These are phyloP conservation scores for Emmonsiellopsis sp. DNA, from an alignment of 2,329 filamentous ascomycete genomes.

Conservation along the genomic window DNA sequence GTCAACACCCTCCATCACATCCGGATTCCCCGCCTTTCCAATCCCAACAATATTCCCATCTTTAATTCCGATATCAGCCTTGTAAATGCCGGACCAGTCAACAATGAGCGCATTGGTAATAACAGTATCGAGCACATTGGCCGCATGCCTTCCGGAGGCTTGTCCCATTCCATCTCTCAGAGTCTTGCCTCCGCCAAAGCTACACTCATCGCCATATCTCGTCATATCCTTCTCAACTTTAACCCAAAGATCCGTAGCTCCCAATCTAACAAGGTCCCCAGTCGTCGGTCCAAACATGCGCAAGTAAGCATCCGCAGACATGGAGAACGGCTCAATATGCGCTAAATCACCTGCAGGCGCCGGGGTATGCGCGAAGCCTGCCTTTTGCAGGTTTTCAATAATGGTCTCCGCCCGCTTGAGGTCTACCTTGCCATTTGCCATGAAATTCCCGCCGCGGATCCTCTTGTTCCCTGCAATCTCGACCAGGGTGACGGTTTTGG, in stretches of 20 bases:
- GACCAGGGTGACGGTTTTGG: slow-evolving; percentile 80
- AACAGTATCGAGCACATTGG: slow-evolving; percentile 70
- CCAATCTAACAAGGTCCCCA: slow-evolving; percentile 74
- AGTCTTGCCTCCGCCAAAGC: slow-evolving; percentile 91
- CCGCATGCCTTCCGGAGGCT: slow-evolving; percentile 64
- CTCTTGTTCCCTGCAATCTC: slow-evolving; percentile 74
- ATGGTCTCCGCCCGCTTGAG: slow-evolving; percentile 55
- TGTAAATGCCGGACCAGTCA: slow-evolving; percentile 89
- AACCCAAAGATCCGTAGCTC: slow-evolving; percentile 81
- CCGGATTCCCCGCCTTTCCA: slow-evolving; percentile 93
- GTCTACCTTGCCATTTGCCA: slow-evolving; percentile 68
- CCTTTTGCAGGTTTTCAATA: slow-evolving; percentile 55
- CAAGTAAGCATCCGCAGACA: slow-evolving; percentile 71
- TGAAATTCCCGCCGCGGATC: slow-evolving; percentile 73
- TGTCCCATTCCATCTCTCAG: slow-evolving; percentile 94
- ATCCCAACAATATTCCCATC: slow-evolving; percentile 77
- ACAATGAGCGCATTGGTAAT: slow-evolving; percentile 84
- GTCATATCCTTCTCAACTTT: slow-evolving; percentile 81
- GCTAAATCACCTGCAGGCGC: slow-evolving; percentile 52
- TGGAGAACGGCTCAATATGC: slow-evolving; percentile 54
- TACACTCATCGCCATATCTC: slow-evolving; percentile 83
- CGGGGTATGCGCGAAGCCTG: slow-evolving; percentile 68
- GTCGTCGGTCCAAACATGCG: slow-evolving; percentile 90
- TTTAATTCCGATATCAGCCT: slow-evolving; percentile 93
- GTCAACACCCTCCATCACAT: slow-evolving; percentile 84